Evolutionary conservation across 1,284 basidiomycete species (phyloP).

Genomic region (Leccinum pachyderme): DNA sequence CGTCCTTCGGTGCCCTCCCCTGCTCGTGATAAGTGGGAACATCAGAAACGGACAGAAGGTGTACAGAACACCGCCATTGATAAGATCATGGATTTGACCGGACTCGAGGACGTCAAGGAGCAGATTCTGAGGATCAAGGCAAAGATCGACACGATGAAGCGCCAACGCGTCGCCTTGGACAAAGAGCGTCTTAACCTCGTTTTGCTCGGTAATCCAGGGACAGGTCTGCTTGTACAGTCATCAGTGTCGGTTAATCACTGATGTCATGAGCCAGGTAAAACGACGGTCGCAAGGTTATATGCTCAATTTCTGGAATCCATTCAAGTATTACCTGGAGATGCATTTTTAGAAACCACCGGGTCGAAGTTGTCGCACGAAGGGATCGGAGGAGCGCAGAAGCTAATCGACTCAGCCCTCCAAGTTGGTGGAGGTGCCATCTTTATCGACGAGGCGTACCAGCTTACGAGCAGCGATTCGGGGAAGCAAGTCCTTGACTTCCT

Average conservation of each 20-base stretch:
- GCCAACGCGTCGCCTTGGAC: constrained; percentile 43
- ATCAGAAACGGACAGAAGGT: constrained; percentile 47
- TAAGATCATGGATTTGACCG: constrained; percentile 53
- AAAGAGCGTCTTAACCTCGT: constrained; percentile 51
- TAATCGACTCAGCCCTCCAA: constrained; percentile 42
- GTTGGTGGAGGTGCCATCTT: constrained; percentile 62
- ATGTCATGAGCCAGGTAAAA: constrained; percentile 49
- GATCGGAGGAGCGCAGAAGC: constrained; percentile 45
- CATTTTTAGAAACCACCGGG: constrained; percentile 61
- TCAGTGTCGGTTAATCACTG: background rate
- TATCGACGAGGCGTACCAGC: constrained; percentile 66
- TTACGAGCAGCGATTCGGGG: constrained; percentile 45
- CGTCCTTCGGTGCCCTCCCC: constrained; percentile 28
- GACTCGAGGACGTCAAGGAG: constrained; percentile 52
- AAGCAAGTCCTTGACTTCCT: constrained; percentile 61
- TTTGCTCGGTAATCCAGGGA: constrained; percentile 60
- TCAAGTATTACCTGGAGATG: constrained; percentile 47
- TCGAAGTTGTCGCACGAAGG: constrained; percentile 55
- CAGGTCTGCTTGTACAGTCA: constrained; percentile 37
- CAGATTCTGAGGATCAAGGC: constrained; percentile 49
- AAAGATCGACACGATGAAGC: constrained; percentile 45
- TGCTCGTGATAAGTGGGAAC: constrained; percentile 44
- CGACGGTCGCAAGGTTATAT: constrained; percentile 65
- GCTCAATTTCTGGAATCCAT: constrained; percentile 57
- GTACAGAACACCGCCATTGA: constrained; percentile 40